These are phyloP conservation scores for Pseudogymnoascus sp. DNA, from an alignment of 2,329 filamentous ascomycete genomes.

Conservation along the genomic window DNA sequence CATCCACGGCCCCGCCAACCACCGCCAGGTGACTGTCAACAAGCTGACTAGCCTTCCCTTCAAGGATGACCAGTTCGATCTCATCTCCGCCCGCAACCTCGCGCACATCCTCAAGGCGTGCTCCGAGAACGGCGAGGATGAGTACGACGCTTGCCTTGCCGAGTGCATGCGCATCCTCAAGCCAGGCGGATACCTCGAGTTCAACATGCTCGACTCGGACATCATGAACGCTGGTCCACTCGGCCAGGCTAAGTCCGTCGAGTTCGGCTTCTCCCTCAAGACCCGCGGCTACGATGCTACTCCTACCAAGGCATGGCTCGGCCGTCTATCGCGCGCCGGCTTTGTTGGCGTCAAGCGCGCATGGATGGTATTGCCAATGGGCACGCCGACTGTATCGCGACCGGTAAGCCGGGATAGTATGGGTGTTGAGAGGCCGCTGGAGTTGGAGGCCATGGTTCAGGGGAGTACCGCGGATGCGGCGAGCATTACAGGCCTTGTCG, in stretches of 20 bases:
- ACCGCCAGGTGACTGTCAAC: constrained; percentile 71
- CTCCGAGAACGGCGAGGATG: constrained; percentile 61
- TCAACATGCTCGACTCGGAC: constrained; percentile 80
- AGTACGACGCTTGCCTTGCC: constrained; percentile 75
- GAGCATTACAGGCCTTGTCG: constrained; percentile 70
- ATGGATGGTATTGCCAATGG: constrained; percentile 86
- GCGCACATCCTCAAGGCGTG: constrained; percentile 74
- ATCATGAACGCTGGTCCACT: constrained; percentile 76
- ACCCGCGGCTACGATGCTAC: constrained; percentile 82
- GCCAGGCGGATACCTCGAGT: constrained; percentile 88
- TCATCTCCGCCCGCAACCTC: constrained; percentile 81
- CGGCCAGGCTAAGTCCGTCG: constrained; percentile 74
- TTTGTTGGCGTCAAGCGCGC: constrained; percentile 75
- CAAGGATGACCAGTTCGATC: constrained; percentile 75
- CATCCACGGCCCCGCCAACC: constrained; percentile 77
- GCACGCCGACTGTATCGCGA: constrained; percentile 35
- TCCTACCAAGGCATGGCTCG: constrained; percentile 74
- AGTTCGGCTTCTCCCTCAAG: constrained; percentile 85
- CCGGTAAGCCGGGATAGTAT: constrained; percentile 25
- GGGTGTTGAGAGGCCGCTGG: constrained; percentile 38
- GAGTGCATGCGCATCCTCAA: constrained; percentile 86
- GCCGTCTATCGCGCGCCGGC: constrained; percentile 63
- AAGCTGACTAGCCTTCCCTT: constrained; percentile 78
- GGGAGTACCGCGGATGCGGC: constrained; percentile 66
- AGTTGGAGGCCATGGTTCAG: constrained; percentile 54